A percentile compares a stretch with the other conserved stretches of the same genome.
These are phyloP conservation scores for Helianthus tuberosus DNA, from an alignment of 129 eudicot genomes.

Conservation along the genomic window DNA sequence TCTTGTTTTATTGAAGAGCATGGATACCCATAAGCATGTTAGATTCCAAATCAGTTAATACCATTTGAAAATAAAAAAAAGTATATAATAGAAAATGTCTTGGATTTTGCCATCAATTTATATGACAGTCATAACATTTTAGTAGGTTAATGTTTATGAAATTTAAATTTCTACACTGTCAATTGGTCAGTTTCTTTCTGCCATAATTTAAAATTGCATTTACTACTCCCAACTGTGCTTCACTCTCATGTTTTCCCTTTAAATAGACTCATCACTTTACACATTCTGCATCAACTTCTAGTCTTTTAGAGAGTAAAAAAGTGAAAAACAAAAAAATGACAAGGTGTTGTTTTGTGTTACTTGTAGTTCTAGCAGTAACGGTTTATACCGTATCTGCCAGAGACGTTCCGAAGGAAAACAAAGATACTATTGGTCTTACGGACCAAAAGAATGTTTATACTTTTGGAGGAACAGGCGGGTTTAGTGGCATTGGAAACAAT, in stretches of 20 bases:
- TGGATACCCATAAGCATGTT: neutral
- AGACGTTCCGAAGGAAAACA: slow-evolving; percentile 41
- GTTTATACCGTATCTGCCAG: slow-evolving; percentile 27
- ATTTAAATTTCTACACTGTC: slow-evolving; percentile 5
- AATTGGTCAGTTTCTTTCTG: slow-evolving; percentile 32
- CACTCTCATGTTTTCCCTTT: slow-evolving; percentile 21
- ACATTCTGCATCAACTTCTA: slow-evolving; percentile 22
- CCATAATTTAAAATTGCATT: slow-evolving; percentile 22
- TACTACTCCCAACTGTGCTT: slow-evolving; percentile 41
- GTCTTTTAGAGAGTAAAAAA: neutral
- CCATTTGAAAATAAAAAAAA: neutral
- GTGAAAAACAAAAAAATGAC: slow-evolving; percentile 22
- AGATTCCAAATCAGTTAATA: neutral
- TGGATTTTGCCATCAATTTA: neutral
- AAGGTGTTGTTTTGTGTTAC: slow-evolving; percentile 27
- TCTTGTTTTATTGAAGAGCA: neutral
- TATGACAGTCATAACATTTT: neutral
- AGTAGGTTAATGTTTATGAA: slow-evolving; percentile 20
- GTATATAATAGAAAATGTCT: neutral
- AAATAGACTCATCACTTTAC: slow-evolving; percentile 11
- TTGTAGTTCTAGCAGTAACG: slow-evolving; percentile 37
- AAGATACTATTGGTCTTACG: slow-evolving; percentile 21
- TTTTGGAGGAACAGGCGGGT: slow-evolving; percentile 45
- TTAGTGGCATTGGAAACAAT: slow-evolving; percentile 39
- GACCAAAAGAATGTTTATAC: slow-evolving; percentile 45